phyloP scores from a whole-genome alignment of 208 protist species.

The Crithidia brevicula region DNA sequence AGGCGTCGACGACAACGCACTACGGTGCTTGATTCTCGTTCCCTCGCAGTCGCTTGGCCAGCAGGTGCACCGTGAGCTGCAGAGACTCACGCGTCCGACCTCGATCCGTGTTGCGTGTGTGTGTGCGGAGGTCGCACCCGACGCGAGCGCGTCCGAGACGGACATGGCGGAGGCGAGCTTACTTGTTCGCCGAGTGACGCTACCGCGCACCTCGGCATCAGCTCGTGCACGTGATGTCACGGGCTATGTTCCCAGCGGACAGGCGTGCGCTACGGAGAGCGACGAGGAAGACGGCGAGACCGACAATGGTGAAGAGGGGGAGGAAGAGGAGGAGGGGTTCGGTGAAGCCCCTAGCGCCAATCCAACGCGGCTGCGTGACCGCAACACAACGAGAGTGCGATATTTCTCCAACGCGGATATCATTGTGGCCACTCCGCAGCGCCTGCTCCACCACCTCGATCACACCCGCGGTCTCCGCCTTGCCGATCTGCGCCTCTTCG shows the following conservation, averaged over 20 bases:
- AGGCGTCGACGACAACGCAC: conserved; percentile 55
- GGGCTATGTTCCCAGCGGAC: not conserved
- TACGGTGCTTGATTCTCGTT: conserved; percentile 84
- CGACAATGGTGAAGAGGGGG: conserved; percentile 6
- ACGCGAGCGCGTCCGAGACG: not conserved
- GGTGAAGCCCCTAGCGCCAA: too few species aligned
- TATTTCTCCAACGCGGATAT: conserved; percentile 85
- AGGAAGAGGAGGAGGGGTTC: not conserved
- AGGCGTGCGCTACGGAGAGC: not conserved
- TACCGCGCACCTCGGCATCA: conserved; percentile 6
- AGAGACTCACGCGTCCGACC: conserved; percentile 65
- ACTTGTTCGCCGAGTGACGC: conserved; percentile 52
- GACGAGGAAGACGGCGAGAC: not conserved
- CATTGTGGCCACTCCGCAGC: conserved; percentile 84
- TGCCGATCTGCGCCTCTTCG: conserved; percentile 65
- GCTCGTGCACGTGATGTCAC: not conserved
- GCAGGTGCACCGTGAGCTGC: conserved; percentile 79
- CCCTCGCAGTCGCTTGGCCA: conserved; percentile 79
- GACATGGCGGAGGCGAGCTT: conserved; percentile 47
- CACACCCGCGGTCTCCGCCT: conserved; percentile 66
- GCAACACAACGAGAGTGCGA: conserved; percentile 1
- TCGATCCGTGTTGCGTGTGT: conserved; percentile 67
- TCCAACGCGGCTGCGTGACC: not conserved
- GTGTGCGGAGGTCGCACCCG: conserved; percentile 44
- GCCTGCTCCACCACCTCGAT: conserved; percentile 82